Conservation (phyloP, 371 early-diverging fungal genomes). For the Cokeromyces recurvatus region DNA sequence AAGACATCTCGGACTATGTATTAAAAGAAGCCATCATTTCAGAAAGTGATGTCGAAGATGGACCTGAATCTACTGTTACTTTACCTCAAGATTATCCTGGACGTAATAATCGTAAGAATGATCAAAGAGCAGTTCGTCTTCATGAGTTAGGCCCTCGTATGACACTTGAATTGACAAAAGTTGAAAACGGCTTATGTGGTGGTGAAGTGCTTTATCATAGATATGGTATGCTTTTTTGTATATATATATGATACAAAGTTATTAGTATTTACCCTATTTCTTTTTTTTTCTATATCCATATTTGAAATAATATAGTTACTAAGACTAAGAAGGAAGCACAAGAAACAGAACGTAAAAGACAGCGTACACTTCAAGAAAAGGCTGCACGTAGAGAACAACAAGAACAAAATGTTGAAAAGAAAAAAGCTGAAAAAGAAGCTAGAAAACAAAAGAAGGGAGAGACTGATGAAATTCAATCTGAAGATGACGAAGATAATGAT, state of each 20-base stretch:
- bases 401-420: constrained; percentile 77
- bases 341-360: constrained; percentile 52
- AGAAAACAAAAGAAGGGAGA: constrained; percentile 46
- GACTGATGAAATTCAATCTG: too few species aligned
- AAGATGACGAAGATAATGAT: constrained; percentile 32
- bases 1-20: constrained; percentile 92
- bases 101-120: constrained; percentile 66
- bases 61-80: constrained; percentile 73
- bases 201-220: constrained; percentile 92
- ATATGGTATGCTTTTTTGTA: constrained; percentile 34
- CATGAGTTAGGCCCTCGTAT: constrained; percentile 93
- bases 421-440: constrained; percentile 59
- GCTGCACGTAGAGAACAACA: constrained; percentile 73
- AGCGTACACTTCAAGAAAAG: constrained; percentile 55
- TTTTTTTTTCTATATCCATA: too few species aligned
- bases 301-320: constrained; percentile 59
- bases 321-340: constrained; percentile 71
- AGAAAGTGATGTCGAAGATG: constrained; percentile 93
- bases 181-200: constrained; percentile 87
- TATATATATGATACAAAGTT: background rate
- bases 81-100: constrained; percentile 77
- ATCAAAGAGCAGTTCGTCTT: constrained; percentile 83
- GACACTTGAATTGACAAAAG: constrained; percentile 83
- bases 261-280: constrained; percentile 5
- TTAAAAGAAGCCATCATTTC: constrained; percentile 80